Evolutionary conservation across 495 filamentous ascomycete genomes (phyloP).

Genomic region (Aspergillus mulundensis): DNA sequence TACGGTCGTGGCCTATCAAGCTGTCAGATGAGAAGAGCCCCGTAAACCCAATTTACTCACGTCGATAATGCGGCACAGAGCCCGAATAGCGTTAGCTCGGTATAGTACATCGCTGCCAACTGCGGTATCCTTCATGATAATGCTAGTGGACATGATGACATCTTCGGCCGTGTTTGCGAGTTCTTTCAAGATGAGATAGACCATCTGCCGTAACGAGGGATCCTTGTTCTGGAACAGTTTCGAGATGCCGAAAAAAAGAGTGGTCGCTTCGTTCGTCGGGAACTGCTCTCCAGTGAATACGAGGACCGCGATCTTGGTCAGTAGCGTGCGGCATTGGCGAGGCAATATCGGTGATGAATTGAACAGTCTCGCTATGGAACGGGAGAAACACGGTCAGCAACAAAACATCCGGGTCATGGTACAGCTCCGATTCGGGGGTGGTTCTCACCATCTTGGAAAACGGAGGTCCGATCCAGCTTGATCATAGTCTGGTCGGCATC

Average conservation of each 20-base stretch:
- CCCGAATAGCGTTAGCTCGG: conserved; percentile 93
- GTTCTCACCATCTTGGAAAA: conserved; percentile 93
- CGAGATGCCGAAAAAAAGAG: conserved; percentile 98
- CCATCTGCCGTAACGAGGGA: conserved; percentile 97
- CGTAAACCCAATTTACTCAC: conserved; percentile 45
- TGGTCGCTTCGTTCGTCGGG: conserved; percentile 94
- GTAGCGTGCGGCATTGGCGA: conserved; percentile 87
- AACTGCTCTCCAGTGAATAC: conserved; percentile 96
- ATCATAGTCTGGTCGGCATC: conserved; percentile 89
- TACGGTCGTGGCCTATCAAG: conserved; percentile 77
- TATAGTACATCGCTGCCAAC: conserved; percentile 94
- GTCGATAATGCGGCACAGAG: conserved; percentile 95
- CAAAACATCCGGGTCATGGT: neutral
- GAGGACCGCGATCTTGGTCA: conserved; percentile 96
- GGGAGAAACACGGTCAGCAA: conserved; percentile 18
- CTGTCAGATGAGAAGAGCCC: conserved; percentile 7
- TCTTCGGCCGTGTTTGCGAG: conserved; percentile 94
- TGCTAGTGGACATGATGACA: conserved; percentile 99
- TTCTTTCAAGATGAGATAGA: conserved; percentile 97
- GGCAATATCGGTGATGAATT: conserved; percentile 94
- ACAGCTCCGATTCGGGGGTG: conserved; percentile 17
- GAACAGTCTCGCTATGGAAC: conserved; percentile 80
- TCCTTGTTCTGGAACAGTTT: conserved; percentile 99
- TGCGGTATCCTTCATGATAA: conserved; percentile 99
- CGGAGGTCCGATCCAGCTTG: conserved; percentile 95